Evolutionary conservation across 306 rosid species (phyloP).

Genomic region (Chamaecrista fasciculata): DNA sequence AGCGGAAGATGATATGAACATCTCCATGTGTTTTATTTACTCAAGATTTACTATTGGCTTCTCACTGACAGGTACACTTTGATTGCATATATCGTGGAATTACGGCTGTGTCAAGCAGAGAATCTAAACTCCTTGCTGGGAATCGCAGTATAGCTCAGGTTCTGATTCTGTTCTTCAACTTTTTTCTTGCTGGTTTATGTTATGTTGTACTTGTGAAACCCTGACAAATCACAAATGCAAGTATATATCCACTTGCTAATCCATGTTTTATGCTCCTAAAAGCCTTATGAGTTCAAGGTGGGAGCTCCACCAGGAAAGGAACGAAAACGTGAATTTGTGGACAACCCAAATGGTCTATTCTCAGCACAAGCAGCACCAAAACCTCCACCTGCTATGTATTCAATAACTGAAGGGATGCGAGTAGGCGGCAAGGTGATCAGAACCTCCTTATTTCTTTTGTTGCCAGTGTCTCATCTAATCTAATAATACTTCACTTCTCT

Average conservation of each 20-base stretch:
- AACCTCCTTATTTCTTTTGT: neutral
- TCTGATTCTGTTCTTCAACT: constrained; percentile 36
- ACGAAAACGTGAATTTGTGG: constrained; percentile 87
- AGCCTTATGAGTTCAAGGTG: constrained; percentile 89
- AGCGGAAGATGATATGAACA: neutral
- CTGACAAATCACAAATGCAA: neutral
- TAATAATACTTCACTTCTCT: neutral
- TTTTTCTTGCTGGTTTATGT: neutral
- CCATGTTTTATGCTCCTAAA: constrained; percentile 33
- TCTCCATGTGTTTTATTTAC: constrained; percentile 1
- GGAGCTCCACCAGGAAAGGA: constrained; percentile 92
- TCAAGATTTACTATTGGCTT: neutral
- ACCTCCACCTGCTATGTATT: constrained; percentile 86
- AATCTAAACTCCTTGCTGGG: constrained; percentile 89
- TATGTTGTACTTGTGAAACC: neutral
- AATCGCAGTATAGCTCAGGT: constrained; percentile 89
- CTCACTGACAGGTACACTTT: constrained; percentile 68
- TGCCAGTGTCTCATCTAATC: constrained; percentile 2
- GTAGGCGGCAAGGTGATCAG: constrained; percentile 78
- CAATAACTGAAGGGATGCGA: constrained; percentile 80
- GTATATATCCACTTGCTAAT: neutral
- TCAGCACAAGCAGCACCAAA: constrained; percentile 98
- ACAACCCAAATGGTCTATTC: constrained; percentile 88
- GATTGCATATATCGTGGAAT: constrained; percentile 84
- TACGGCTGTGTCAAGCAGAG: constrained; percentile 84